Evolutionary conservation across 2,329 filamentous ascomycete species (phyloP).

Genomic region (Pestalotiopsis sp.): DNA sequence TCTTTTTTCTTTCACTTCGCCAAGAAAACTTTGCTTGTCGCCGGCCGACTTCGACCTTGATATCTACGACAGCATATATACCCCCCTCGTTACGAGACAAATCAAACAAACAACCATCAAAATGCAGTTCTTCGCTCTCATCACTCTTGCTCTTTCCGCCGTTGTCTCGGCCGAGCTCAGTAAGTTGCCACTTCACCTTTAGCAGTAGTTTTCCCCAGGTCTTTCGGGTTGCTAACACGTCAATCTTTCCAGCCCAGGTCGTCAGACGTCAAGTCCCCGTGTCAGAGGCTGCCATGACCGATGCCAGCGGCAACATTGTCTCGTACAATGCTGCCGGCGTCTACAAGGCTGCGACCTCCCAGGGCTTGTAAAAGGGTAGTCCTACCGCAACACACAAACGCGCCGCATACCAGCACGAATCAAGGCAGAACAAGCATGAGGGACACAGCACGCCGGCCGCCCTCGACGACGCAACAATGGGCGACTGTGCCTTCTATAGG

Average conservation of each 20-base stretch:
- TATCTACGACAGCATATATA: conserved; percentile 22
- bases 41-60: conserved; percentile 50
- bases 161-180: conserved; percentile 45
- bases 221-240: conserved; percentile 15
- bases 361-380: conserved; percentile 34
- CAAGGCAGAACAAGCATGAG: not conserved
- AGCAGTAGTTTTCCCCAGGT: not conserved
- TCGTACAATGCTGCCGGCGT: conserved; percentile 46
- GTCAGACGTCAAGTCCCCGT: conserved; percentile 33
- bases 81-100: conserved; percentile 14
- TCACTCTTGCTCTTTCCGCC: conserved; percentile 49
- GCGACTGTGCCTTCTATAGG: not conserved
- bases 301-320: conserved; percentile 46
- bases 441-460: not conserved
- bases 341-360: conserved; percentile 39
- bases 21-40: conserved; percentile 42
- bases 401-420: not conserved
- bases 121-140: conserved; percentile 55
- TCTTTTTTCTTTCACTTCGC: conserved; percentile 23
- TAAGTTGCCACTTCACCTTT: conserved; percentile 19
- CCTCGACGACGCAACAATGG: not conserved
- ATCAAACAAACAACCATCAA: conserved; percentile 34
- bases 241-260: conserved; percentile 28
- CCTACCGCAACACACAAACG: not conserved
- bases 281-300: conserved; percentile 47